Percentiles rank a stretch among this genome's conserved stretches.
phyloP scores from a whole-genome alignment of 1,284 basidiomycete species.

The Phlebopus sp. region DNA sequence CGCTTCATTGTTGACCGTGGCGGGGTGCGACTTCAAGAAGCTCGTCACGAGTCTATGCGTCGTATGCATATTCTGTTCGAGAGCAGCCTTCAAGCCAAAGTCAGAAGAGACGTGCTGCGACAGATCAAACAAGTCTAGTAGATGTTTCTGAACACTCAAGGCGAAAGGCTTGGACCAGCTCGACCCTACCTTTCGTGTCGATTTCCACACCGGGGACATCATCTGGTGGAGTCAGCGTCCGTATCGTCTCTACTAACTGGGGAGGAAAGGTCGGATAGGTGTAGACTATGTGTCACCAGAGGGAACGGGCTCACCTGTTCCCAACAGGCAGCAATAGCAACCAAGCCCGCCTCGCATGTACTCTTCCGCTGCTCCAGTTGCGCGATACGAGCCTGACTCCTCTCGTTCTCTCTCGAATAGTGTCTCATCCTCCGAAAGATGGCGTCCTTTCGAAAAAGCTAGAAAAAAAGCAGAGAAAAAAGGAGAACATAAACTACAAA shows the following conservation, averaged over 20 bases:
- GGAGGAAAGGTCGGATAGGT: constrained; percentile 6
- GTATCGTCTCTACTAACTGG: constrained; percentile 69
- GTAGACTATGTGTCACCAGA: constrained; percentile 3
- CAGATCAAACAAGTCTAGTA: constrained; percentile 48
- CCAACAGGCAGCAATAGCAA: constrained; percentile 88
- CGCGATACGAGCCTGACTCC: constrained; percentile 62
- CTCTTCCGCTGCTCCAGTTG: constrained; percentile 73
- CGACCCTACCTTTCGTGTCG: constrained; percentile 42
- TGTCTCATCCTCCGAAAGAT: constrained; percentile 90
- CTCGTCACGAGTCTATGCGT: constrained; percentile 60
- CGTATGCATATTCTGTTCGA: constrained; percentile 55
- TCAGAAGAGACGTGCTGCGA: constrained; percentile 51
- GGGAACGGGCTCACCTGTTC: constrained; percentile 58
- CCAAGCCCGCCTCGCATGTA: constrained; percentile 75
- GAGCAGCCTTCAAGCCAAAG: constrained; percentile 44
- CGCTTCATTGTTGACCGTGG: constrained; percentile 25
- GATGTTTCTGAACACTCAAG: constrained; percentile 6
- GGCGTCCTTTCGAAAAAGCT: constrained; percentile 87
- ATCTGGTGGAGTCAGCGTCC: constrained; percentile 56
- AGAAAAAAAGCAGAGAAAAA: constrained; percentile 6
- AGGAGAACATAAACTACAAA: no score
- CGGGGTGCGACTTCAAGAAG: constrained; percentile 48
- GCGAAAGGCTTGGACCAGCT: background rate
- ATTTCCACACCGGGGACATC: constrained; percentile 45
- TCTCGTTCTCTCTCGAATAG: constrained; percentile 80